Percentiles rank a stretch among this genome's conserved stretches.
Conservation (phyloP, 306 rosid species). For the Hylodesmum podocarpum region DNA sequence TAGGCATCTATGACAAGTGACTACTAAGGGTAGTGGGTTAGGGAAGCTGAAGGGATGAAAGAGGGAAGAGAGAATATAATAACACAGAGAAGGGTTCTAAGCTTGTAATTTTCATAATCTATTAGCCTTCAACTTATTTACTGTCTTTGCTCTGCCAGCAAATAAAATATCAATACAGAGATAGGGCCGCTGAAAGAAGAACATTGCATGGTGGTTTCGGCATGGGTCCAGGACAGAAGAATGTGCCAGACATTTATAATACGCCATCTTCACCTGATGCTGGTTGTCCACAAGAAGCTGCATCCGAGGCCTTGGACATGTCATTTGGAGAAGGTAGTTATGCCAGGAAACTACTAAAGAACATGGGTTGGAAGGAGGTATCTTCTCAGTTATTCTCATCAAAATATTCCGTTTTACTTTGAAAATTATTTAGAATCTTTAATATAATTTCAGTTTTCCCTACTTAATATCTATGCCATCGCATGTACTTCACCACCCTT, state of each 20-base stretch:
- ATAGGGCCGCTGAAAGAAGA: conserved; percentile 91
- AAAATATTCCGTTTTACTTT: neutral
- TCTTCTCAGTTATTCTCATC: neutral
- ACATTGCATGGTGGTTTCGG: conserved; percentile 77
- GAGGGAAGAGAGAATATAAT: neutral
- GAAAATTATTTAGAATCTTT: neutral
- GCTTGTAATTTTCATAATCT: conserved; percentile 3
- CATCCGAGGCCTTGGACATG: conserved; percentile 70
- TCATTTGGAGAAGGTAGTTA: conserved; percentile 87
- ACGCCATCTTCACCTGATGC: conserved; percentile 35
- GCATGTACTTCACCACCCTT: too few species aligned
- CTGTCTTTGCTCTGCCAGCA: conserved; percentile 46
- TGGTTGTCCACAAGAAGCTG: conserved; percentile 49
- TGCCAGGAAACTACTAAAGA: conserved; percentile 61
- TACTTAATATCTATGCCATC: neutral
- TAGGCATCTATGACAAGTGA: neutral
- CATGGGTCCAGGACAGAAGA: conserved; percentile 88
- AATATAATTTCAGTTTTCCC: neutral
- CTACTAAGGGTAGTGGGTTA: neutral
- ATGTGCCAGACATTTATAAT: conserved; percentile 28
- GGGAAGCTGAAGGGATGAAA: neutral
- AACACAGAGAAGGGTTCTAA: neutral
- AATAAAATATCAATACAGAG: conserved; percentile 57
- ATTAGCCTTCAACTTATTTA: conserved; percentile 1
- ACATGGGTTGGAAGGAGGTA: conserved; percentile 99